A percentile compares a stretch with the other conserved stretches of the same genome.
Evolutionary conservation across 202 grass and related monocot species (phyloP).

Genomic region (Panicum hallii): DNA sequence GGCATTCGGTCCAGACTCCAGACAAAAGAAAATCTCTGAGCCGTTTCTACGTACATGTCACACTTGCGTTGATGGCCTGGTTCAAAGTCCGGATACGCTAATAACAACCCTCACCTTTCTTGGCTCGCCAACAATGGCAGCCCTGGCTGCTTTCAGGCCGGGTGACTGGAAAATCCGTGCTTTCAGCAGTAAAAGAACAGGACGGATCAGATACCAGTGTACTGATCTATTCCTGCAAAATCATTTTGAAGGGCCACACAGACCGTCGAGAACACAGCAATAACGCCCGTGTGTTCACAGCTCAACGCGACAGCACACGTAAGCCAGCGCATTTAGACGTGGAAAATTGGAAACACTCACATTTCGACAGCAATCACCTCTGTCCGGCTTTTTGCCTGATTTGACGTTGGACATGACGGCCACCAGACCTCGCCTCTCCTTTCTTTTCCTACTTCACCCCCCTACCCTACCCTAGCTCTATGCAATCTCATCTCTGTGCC

Average conservation of each 20-base stretch:
- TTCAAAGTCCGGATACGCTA: too few species aligned
- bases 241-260: not conserved
- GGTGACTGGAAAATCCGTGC: too few species aligned
- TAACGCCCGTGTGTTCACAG: not conserved
- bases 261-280: not conserved
- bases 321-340: not conserved
- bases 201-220: too few species aligned
- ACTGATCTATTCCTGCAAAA: too few species aligned
- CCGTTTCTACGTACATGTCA: too few species aligned
- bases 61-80: too few species aligned
- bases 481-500: constrained; percentile 9
- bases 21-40: too few species aligned
- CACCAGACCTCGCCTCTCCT: constrained; percentile 34
- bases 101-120: too few species aligned
- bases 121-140: too few species aligned
- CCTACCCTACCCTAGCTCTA: not conserved
- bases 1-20: too few species aligned
- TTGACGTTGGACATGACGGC: constrained; percentile 49
- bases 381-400: constrained; percentile 24
- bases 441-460: constrained; percentile 26
- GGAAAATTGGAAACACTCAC: not conserved
- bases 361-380: not conserved
- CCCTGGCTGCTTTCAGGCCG: too few species aligned
- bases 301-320: not conserved
- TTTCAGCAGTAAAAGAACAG: too few species aligned